Evolutionary conservation across 169 alveolate genomes (phyloP).

Genomic region (Eimeria necatrix): DNA sequence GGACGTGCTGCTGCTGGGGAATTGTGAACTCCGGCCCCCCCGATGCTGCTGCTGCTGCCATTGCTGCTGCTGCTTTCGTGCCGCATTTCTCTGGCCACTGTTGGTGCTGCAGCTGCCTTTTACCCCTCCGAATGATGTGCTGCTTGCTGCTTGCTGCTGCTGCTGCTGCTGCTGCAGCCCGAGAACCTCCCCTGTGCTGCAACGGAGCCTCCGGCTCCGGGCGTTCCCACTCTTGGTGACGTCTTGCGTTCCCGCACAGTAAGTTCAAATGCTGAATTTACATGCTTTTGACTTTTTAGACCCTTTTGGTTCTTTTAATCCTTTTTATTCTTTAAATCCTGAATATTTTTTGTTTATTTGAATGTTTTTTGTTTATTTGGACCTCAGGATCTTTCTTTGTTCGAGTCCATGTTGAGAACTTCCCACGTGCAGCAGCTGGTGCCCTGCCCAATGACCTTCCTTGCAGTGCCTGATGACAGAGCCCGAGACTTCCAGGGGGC

Average conservation of each 20-base stretch:
- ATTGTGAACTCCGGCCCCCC: too few species aligned
- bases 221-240: constrained; percentile 3
- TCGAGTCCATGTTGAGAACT: not conserved
- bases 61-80: not conserved
- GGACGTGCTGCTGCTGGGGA: not conserved
- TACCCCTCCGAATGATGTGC: not conserved
- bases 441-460: constrained; percentile 7
- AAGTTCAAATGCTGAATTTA: not conserved
- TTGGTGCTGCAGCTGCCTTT: not conserved
- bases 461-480: constrained; percentile 6
- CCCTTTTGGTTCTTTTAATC: not conserved
- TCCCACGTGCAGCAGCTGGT: constrained; percentile 19
- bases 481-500: constrained; percentile 12
- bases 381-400: not conserved
- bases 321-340: not conserved
- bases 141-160: not conserved
- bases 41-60: not conserved
- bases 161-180: not conserved
- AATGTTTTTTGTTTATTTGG: not conserved
- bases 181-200: not conserved
- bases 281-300: not conserved
- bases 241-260: constrained; percentile 13
- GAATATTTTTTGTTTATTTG: not conserved
- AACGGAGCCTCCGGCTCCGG: not conserved
- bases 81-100: not conserved